phyloP scores from a whole-genome alignment of 441 rosid species.

The Jatropha multifida region DNA sequence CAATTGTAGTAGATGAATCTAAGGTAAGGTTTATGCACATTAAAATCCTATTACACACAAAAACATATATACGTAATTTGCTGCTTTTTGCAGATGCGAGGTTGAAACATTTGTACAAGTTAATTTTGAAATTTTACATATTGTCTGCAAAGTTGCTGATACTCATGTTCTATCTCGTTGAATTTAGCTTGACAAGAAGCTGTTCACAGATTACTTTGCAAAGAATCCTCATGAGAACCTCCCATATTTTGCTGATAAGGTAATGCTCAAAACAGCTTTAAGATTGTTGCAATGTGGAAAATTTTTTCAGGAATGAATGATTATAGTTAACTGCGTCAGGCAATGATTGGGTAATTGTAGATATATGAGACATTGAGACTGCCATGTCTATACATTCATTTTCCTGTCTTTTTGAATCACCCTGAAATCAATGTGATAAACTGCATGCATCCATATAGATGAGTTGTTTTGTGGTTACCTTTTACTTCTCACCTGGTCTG shows the following conservation, averaged over 20 bases:
- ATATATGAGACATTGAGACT: background rate
- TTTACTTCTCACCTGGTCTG: background rate
- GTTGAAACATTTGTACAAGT: background rate
- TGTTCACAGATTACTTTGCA: constrained; percentile 52
- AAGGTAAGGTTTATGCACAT: constrained; percentile 41
- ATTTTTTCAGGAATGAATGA: background rate
- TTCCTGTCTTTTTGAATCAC: background rate
- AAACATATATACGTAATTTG: background rate
- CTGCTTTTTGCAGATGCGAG: background rate
- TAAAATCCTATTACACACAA: background rate
- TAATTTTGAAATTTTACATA: background rate
- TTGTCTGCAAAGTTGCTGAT: background rate
- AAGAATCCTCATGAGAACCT: constrained; percentile 59
- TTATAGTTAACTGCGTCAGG: background rate
- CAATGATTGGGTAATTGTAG: background rate
- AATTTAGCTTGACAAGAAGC: constrained; percentile 67
- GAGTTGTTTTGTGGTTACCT: background rate
- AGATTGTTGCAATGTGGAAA: background rate
- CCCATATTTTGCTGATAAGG: constrained; percentile 75
- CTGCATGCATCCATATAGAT: background rate
- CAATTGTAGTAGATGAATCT: constrained; percentile 68
- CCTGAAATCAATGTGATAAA: background rate
- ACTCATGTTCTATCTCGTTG: constrained; percentile 7
- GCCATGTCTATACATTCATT: background rate
- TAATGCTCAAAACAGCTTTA: constrained; percentile 18